Evolutionary conservation across 257 asterid genomes (phyloP).

Genomic region (Linaria vulgaris): DNA sequence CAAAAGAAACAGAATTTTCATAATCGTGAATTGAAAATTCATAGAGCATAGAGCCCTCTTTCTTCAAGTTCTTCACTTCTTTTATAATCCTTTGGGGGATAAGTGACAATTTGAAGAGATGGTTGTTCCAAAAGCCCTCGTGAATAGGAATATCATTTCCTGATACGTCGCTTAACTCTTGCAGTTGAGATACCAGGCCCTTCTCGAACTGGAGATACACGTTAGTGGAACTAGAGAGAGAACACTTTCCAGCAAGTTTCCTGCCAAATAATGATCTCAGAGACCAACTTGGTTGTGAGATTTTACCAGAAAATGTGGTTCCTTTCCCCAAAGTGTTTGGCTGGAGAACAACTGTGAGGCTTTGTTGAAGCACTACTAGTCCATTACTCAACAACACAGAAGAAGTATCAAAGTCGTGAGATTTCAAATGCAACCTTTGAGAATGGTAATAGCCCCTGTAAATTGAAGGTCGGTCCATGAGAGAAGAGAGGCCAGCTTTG

Average conservation of each 20-base stretch:
- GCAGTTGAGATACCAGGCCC: slow-evolving; percentile 55
- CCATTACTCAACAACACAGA: slow-evolving; percentile 28
- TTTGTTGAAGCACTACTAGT: slow-evolving; percentile 83
- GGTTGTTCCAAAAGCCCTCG: slow-evolving; percentile 37
- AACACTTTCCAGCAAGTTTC: slow-evolving; percentile 66
- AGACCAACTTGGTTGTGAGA: slow-evolving; percentile 78
- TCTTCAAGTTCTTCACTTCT: slow-evolving; percentile 41
- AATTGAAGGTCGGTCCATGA: slow-evolving; percentile 90
- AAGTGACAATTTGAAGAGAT: slow-evolving; percentile 57
- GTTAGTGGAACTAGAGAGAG: slow-evolving; percentile 68
- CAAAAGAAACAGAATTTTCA: slow-evolving; percentile 61
- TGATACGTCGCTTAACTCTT: slow-evolving; percentile 30
- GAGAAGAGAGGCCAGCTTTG: slow-evolving; percentile 84
- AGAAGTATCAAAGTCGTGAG: slow-evolving; percentile 58
- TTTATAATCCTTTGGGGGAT: slow-evolving; percentile 63
- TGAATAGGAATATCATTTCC: slow-evolving; percentile 30
- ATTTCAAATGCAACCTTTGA: slow-evolving; percentile 75
- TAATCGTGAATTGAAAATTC: slow-evolving; percentile 60
- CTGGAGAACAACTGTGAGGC: slow-evolving; percentile 85
- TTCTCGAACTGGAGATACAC: slow-evolving; percentile 77
- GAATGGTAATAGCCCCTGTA: slow-evolving; percentile 86
- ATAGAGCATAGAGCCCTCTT: slow-evolving; percentile 51
- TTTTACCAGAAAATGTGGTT: slow-evolving; percentile 36
- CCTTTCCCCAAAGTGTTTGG: slow-evolving; percentile 45
- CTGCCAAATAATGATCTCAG: slow-evolving; percentile 86